phyloP scores from a whole-genome alignment of 495 filamentous ascomycete genomes.

The Aspergillus haitiensis region DNA sequence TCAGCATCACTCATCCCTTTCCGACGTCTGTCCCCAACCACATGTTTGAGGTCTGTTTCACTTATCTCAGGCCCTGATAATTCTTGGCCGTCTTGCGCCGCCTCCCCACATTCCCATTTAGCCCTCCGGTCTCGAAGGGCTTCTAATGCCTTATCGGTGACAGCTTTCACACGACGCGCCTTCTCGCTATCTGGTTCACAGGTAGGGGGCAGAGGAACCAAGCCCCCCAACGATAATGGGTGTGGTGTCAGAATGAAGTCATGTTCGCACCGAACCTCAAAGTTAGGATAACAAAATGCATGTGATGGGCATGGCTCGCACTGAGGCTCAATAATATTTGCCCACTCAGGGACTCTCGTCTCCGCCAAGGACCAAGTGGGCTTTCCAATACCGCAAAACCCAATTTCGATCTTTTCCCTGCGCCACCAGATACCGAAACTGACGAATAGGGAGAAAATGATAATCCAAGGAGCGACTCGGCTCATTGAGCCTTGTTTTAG shows the following conservation, averaged over 20 bases:
- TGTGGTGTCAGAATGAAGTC: constrained; percentile 86
- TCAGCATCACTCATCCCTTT: constrained; percentile 80
- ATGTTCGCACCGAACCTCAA: constrained; percentile 75
- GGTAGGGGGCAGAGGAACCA: constrained; percentile 83
- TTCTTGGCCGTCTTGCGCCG: constrained; percentile 59
- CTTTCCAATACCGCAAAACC: constrained; percentile 87
- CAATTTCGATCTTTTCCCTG: constrained; percentile 90
- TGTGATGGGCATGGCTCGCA: constrained; percentile 93
- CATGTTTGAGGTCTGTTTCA: constrained; percentile 73
- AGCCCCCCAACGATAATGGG: constrained; percentile 75
- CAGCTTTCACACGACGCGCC: constrained; percentile 77
- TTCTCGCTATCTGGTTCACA: constrained; percentile 96
- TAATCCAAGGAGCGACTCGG: constrained; percentile 61
- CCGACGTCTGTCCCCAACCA: constrained; percentile 67
- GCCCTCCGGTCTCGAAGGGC: constrained; percentile 83
- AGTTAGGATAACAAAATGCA: constrained; percentile 80
- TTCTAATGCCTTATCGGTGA: constrained; percentile 85
- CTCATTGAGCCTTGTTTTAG: constrained; percentile 36
- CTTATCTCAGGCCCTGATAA: constrained; percentile 63
- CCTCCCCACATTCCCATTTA: constrained; percentile 85
- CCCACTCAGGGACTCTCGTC: constrained; percentile 65
- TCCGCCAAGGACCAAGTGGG: constrained; percentile 54
- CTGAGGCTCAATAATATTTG: constrained; percentile 65
- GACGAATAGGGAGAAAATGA: constrained; percentile 63
- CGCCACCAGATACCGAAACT: constrained; percentile 83